These are phyloP conservation scores for Paramecium tetraurelia DNA, from an alignment of 73 alveolate species.

Conservation along the genomic window DNA sequence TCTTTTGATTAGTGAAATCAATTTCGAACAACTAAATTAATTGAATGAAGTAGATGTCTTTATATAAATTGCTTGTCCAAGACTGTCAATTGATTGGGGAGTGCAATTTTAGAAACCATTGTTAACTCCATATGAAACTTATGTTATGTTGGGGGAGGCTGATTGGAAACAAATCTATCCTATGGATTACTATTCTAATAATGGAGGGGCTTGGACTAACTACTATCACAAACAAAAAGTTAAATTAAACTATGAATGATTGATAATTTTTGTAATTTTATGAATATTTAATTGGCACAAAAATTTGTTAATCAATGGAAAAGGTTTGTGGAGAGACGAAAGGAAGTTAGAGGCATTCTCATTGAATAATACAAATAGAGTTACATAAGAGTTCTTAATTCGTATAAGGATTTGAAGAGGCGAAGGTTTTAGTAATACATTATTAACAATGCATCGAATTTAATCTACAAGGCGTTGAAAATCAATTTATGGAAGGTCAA, in stretches of 20 bases:
- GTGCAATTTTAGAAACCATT: slow-evolving; percentile 87
- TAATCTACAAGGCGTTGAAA: not conserved
- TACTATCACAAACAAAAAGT: slow-evolving; percentile 63
- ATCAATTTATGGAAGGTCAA: not conserved
- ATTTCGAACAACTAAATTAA: slow-evolving; percentile 79
- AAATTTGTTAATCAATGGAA: not conserved
- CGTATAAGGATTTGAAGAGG: not conserved
- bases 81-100: slow-evolving; percentile 99
- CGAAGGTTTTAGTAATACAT: slow-evolving; percentile 1
- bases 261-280: not conserved
- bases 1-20: slow-evolving; percentile 88
- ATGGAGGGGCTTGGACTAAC: slow-evolving; percentile 96
- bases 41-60: slow-evolving; percentile 89
- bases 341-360: not conserved
- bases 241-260: slow-evolving; percentile 35
- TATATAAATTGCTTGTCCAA: slow-evolving; percentile 94
- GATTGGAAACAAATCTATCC: slow-evolving; percentile 83
- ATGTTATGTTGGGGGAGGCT: slow-evolving; percentile 78
- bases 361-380: not conserved
- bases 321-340: not conserved
- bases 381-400: not conserved
- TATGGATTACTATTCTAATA: slow-evolving; percentile 94
- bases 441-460: not conserved
- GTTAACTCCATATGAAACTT: slow-evolving; percentile 95
- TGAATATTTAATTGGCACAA: not conserved